Evolutionary conservation across 2,329 filamentous ascomycete species (phyloP).

Genomic region (Aspergillus pseudoviridinutans): DNA sequence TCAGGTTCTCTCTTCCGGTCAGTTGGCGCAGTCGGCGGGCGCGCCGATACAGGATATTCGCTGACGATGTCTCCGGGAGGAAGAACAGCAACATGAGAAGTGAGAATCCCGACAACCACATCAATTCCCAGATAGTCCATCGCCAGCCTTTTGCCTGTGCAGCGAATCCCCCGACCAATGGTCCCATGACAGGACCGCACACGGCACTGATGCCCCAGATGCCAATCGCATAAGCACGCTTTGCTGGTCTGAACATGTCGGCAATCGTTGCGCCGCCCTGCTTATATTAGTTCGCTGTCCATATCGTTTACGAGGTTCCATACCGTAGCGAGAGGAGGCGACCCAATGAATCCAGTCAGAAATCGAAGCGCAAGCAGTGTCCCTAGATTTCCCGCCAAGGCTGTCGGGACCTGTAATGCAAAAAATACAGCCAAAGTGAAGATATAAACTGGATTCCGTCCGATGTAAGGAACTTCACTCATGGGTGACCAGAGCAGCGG

Average conservation of each 20-base stretch:
- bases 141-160: conserved; percentile 36
- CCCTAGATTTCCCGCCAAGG: conserved; percentile 46
- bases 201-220: too few relatives aligned
- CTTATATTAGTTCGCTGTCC: too few relatives aligned
- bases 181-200: conserved; percentile 24
- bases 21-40: too few relatives aligned
- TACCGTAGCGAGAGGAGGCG: conserved; percentile 38
- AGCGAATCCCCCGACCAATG: conserved; percentile 41
- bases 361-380: conserved; percentile 51
- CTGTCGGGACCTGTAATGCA: conserved; percentile 45
- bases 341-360: conserved; percentile 48
- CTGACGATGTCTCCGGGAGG: too few relatives aligned
- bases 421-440: conserved; percentile 46
- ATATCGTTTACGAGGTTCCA: too few relatives aligned
- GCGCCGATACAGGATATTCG: too few relatives aligned
- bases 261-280: conserved; percentile 37
- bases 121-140: conserved; percentile 42
- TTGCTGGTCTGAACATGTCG: conserved; percentile 39
- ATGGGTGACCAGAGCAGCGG: conserved; percentile 42
- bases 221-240: conserved; percentile 14
- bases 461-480: conserved; percentile 47
- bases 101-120: conserved; percentile 38
- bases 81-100: conserved; percentile 27
- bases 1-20: too few relatives aligned
- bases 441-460: conserved; percentile 48